These are phyloP conservation scores for Clausena lansium DNA, from an alignment of 345 rosid species.

Conservation along the genomic window DNA sequence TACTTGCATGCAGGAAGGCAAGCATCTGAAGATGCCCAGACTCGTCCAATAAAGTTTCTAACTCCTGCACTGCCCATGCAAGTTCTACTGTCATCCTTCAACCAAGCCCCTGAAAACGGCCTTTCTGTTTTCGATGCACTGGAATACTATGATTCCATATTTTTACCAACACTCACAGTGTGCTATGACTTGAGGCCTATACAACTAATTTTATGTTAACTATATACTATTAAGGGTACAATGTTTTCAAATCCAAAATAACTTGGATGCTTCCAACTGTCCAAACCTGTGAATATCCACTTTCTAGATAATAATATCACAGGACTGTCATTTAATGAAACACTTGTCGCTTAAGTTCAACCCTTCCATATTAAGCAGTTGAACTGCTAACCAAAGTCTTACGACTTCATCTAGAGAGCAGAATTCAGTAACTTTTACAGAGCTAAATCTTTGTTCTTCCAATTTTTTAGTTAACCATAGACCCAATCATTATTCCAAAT, in stretches of 20 bases:
- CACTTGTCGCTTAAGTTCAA: not conserved
- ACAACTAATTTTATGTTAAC: slow-evolving; percentile 22
- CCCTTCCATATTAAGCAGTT: not conserved
- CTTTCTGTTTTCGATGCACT: slow-evolving; percentile 58
- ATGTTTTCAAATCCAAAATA: slow-evolving; percentile 14
- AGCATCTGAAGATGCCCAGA: slow-evolving; percentile 89
- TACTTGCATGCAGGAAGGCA: slow-evolving; percentile 91
- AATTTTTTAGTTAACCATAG: not conserved
- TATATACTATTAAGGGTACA: slow-evolving; percentile 9
- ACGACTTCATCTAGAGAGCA: slow-evolving; percentile 2
- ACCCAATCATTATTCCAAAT: not conserved
- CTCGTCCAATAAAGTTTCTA: slow-evolving; percentile 82
- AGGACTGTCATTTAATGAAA: not conserved
- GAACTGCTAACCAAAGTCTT: slow-evolving; percentile 4
- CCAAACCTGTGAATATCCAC: not conserved
- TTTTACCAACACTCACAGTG: slow-evolving; percentile 17
- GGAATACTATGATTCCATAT: slow-evolving; percentile 61
- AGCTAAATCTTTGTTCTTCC: not conserved
- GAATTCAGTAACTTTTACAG: not conserved
- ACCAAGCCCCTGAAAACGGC: slow-evolving; percentile 61
- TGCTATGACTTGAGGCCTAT: slow-evolving; percentile 38
- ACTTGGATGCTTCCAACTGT: slow-evolving; percentile 3
- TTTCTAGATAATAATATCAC: not conserved
- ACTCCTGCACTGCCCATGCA: slow-evolving; percentile 90
- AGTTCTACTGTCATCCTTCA: slow-evolving; percentile 77